Percentiles rank a stretch among this genome's conserved stretches.
Evolutionary conservation across 805 yeast species (phyloP).

Genomic region (Hanseniaspora pseudoguilliermondii): DNA sequence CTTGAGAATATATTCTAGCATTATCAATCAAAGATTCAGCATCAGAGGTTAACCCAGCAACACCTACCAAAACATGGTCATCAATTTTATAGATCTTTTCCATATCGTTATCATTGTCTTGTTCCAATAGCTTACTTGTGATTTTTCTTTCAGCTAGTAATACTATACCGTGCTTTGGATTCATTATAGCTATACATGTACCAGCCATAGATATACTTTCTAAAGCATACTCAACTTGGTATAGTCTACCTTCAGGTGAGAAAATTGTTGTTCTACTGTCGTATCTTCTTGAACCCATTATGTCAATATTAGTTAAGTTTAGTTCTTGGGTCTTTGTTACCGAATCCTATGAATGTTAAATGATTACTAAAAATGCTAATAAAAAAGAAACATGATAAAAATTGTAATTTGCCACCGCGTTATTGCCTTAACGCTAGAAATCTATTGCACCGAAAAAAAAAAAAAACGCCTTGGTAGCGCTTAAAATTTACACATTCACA

Average conservation of each 20-base stretch:
- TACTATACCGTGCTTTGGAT: slow-evolving; percentile 72
- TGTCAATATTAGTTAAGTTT: background rate
- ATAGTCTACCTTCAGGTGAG: slow-evolving; percentile 96
- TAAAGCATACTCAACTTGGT: slow-evolving; percentile 93
- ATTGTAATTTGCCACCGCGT: background rate
- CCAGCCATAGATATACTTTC: slow-evolving; percentile 97
- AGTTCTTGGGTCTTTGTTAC: too few relatives aligned
- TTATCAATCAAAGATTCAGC: slow-evolving; percentile 80
- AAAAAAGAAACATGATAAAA: too few relatives aligned
- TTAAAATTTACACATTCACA: background rate
- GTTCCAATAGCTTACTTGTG: slow-evolving; percentile 82
- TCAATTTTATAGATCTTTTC: slow-evolving; percentile 83
- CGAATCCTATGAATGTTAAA: background rate
- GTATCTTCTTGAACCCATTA: slow-evolving; percentile 85
- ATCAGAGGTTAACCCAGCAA: slow-evolving; percentile 96
- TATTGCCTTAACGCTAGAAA: too few relatives aligned
- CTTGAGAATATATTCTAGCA: slow-evolving; percentile 78
- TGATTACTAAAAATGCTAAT: background rate
- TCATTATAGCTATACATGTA: slow-evolving; percentile 85
- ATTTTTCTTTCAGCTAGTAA: slow-evolving; percentile 95
- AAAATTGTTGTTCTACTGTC: slow-evolving; percentile 97
- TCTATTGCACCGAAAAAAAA: background rate
- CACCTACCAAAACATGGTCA: slow-evolving; percentile 80
- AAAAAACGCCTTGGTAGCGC: background rate
- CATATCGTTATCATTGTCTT: slow-evolving; percentile 60